Base-by-base conservation (phyloP, 2,329 filamentous ascomycete genomes). In the Colletotrichum lupini region DNA sequence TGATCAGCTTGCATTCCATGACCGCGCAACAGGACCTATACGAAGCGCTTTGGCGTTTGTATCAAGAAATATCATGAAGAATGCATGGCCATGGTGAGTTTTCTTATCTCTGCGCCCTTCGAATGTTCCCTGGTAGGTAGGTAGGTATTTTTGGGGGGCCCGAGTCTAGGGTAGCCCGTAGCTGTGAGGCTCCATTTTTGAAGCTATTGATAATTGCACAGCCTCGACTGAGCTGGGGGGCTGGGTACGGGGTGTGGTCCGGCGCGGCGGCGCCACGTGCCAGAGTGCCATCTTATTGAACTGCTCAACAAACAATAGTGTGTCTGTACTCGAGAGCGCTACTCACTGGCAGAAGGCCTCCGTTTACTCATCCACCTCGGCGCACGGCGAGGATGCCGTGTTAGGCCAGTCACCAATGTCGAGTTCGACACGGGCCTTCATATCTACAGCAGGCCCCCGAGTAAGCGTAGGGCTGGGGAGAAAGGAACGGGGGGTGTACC, bases 141-240 rank as follows among this genome's bases (percentile, higher is more conserved):
- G 52, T 56, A 16, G 19, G 30, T 57, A 37, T 26, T 7, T 32
- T 55, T 7, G 16, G 19, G 42, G 26, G 59, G 11, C 8, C 26
- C 3, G 5, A 22, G 19, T 12, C 26, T 8, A 28, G 22, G 22
- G 49, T 42, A 55, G 49, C 16, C 30, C 30, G 49, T 4, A 28
- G 22, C 26, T 53, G 61, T n/a, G n/a, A 30, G 59, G 59, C 53
- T 60, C 67, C 67, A 55, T 55, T 60, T 68, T 56, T 56, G 66
- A 73, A 59, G 59, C 46, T 70, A 64, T 73, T 64, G 70, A 73
- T 49, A 35, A 37, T 60, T 60, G 65, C 66, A 70, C 59, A 73
- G 70, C 70, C 70, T 64, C 65, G 58, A 57, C 42, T 59, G 26
- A 14, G n/a, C 57, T 57, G 26, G 70, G 66, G 19, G 19, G 35